Conservation (phyloP, 2,329 filamentous ascomycete genomes). For the Fusarium neocosmosporiellum region DNA sequence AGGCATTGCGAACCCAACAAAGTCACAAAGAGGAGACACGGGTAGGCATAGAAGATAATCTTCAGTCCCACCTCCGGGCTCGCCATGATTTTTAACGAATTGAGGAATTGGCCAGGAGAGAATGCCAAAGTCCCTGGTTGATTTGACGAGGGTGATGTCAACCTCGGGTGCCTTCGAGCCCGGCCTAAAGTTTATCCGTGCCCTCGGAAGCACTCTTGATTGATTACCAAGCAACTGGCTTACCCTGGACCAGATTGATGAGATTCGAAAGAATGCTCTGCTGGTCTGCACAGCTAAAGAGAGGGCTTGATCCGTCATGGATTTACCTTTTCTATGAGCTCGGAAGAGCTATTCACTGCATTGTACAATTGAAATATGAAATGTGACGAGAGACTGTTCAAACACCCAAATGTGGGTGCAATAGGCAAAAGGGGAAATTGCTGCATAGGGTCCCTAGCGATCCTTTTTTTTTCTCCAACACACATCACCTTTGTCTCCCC, state of each 20-base stretch:
- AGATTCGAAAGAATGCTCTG: too few species aligned
- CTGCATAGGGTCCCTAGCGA: too few species aligned
- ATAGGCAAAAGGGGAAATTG: too few species aligned
- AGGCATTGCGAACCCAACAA: conserved; percentile 51
- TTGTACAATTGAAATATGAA: too few species aligned
- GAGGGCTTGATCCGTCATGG: too few species aligned
- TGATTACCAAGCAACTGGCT: neutral
- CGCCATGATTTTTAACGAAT: conserved; percentile 43
- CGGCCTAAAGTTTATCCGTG: neutral
- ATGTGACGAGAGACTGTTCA: too few species aligned
- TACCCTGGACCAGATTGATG: neutral
- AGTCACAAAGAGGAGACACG: conserved; percentile 51
- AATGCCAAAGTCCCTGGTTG: neutral
- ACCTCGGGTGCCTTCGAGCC: neutral
- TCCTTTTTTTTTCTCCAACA: too few species aligned
- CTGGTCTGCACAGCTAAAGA: too few species aligned
- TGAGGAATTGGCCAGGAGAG: neutral
- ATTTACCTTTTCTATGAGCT: too few species aligned
- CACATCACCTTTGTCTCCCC: too few species aligned
- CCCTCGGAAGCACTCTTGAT: neutral
- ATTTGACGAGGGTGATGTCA: neutral
- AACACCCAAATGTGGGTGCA: too few species aligned
- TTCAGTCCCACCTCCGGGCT: conserved; percentile 50
- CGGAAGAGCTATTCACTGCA: too few species aligned
- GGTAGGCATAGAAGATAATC: conserved; percentile 56